Evolutionary conservation across 1,139 yeast species (phyloP).

Genomic region (Pichia sp.): DNA sequence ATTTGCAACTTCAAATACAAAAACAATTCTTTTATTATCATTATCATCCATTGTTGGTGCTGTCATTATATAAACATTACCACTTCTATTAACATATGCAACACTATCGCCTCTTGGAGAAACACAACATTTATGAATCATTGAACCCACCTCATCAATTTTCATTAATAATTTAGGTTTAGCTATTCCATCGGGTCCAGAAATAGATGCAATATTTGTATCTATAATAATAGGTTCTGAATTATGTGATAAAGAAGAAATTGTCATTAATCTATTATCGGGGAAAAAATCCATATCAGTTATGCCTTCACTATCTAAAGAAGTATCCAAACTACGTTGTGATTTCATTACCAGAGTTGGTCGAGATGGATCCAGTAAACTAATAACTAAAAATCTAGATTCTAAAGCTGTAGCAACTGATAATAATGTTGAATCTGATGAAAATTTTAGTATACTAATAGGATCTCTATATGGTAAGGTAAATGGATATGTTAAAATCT

Average conservation of each 20-base stretch:
- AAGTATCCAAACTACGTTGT: slow-evolving; percentile 51
- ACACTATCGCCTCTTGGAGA: slow-evolving; percentile 86
- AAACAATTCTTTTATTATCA: slow-evolving; percentile 52
- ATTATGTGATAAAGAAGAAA: slow-evolving; percentile 55
- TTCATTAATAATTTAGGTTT: slow-evolving; percentile 52
- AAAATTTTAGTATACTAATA: slow-evolving; percentile 64
- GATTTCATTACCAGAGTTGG: slow-evolving; percentile 72
- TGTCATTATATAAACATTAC: slow-evolving; percentile 63
- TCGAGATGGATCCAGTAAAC: slow-evolving; percentile 53
- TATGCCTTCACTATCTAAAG: slow-evolving; percentile 78
- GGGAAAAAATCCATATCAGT: slow-evolving; percentile 77
- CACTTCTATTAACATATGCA: slow-evolving; percentile 73
- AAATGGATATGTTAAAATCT: slow-evolving; percentile 38
- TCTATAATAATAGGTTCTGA: slow-evolving; percentile 59
- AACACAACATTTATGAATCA: slow-evolving; percentile 64
- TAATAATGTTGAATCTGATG: slow-evolving; percentile 61
- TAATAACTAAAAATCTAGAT: slow-evolving; percentile 69
- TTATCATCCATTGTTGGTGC: slow-evolving; percentile 54
- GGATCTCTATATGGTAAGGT: slow-evolving; percentile 86
- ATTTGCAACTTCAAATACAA: slow-evolving; percentile 71
- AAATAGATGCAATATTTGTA: slow-evolving; percentile 41
- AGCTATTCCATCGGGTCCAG: slow-evolving; percentile 38
- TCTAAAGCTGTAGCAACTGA: slow-evolving; percentile 84
- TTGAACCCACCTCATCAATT: slow-evolving; percentile 75
- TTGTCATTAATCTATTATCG: slow-evolving; percentile 48